Evolutionary conservation across 1,139 yeast genomes (phyloP).

Genomic region (Spathaspora sp.): DNA sequence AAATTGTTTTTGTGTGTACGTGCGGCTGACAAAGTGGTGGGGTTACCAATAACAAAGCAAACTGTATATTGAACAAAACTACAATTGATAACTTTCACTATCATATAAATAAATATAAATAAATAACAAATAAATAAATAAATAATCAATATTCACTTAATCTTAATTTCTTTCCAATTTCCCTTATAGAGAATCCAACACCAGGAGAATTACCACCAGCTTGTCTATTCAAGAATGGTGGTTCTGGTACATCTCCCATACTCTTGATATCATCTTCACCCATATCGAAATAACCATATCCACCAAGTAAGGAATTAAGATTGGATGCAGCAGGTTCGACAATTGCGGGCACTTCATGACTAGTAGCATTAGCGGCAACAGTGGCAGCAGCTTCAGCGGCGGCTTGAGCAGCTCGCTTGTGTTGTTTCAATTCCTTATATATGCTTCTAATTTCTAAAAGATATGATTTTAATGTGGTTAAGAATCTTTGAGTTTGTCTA

Average conservation of each 20-base stretch:
- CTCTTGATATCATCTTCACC: conserved; percentile 71
- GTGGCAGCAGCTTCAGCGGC: conserved; percentile 5
- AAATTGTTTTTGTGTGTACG: neutral
- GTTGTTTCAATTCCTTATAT: conserved; percentile 39
- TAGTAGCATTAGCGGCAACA: conserved; percentile 1
- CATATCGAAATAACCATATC: conserved; percentile 76
- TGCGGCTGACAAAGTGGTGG: too few relatives aligned
- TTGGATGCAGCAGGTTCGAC: conserved; percentile 18
- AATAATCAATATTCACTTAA: conserved; percentile 60
- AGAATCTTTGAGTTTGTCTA: conserved; percentile 81
- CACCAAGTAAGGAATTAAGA: conserved; percentile 62
- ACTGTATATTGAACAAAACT: too few relatives aligned
- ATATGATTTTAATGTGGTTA: conserved; percentile 71
- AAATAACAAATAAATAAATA: conserved; percentile 10
- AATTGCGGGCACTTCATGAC: conserved; percentile 1
- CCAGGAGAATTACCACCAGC: conserved; percentile 19
- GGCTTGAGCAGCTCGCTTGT: conserved; percentile 8
- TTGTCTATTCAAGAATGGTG: conserved; percentile 48
- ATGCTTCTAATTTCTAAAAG: conserved; percentile 62
- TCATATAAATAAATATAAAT: conserved; percentile 2
- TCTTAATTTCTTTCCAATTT: conserved; percentile 71
- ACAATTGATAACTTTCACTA: too few relatives aligned
- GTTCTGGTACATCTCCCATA: conserved; percentile 70
- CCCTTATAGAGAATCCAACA: conserved; percentile 51
- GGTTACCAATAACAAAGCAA: too few relatives aligned